A percentile compares a stretch with the other conserved stretches of the same genome.
These are phyloP conservation scores for Hypoxylon sp. DNA, from an alignment of 2,329 filamentous ascomycete species.

Conservation along the genomic window DNA sequence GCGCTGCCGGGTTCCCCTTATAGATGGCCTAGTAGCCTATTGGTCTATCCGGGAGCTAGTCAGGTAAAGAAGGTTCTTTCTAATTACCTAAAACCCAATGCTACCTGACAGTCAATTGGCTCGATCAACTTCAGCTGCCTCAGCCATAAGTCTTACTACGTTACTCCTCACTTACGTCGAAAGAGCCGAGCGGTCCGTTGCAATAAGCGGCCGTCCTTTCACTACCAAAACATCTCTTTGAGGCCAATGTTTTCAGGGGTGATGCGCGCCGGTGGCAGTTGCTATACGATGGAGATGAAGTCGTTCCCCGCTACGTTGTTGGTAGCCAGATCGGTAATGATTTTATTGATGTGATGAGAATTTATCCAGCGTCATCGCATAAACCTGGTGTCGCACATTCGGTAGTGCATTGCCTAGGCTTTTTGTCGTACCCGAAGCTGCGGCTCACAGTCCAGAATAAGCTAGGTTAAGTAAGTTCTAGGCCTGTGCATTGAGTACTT, in stretches of 20 bases:
- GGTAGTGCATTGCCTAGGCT: not conserved
- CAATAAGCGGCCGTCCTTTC: not conserved
- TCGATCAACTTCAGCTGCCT: not conserved
- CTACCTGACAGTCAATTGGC: not conserved
- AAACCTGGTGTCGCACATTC: not conserved
- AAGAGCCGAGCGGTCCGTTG: not conserved
- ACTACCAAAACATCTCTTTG: not conserved
- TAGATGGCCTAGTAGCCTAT: constrained; percentile 1
- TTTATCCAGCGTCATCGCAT: not conserved
- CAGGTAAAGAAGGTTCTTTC: not conserved
- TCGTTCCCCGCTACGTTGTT: not conserved
- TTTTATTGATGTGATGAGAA: not conserved
- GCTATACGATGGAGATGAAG: not conserved
- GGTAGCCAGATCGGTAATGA: not conserved
- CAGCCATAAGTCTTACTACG: not conserved
- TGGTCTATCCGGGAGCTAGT: constrained; percentile 1
- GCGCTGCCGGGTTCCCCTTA: constrained; percentile 16
- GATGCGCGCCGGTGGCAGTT: not conserved
- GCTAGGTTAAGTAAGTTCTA: too few species aligned
- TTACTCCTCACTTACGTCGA: constrained; percentile 1
- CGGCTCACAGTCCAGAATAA: too few species aligned
- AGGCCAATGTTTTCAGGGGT: not conserved
- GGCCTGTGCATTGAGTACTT: not conserved
- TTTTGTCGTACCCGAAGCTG: not conserved
- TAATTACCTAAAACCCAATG: constrained; percentile 3